Evolutionary conservation across 2,329 filamentous ascomycete genomes (phyloP).

Genomic region (Emergomyces pasteurianus): DNA sequence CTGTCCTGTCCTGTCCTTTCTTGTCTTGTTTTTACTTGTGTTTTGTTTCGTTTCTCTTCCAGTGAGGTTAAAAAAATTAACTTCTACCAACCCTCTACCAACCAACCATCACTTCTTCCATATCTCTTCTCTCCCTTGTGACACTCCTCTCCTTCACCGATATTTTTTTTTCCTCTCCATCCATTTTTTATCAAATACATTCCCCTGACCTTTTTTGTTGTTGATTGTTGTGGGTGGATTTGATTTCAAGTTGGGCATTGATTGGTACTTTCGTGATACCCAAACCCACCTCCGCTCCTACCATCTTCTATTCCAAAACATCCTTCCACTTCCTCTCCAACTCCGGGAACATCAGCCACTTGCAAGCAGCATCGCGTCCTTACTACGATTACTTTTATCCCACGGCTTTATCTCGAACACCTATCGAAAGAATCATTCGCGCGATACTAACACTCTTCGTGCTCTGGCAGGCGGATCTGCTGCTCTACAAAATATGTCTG

Average conservation of each 20-base stretch:
- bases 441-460: not conserved
- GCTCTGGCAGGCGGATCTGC: not conserved
- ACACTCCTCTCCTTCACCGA: not conserved
- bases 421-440: not conserved
- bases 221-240: not conserved
- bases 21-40: not conserved
- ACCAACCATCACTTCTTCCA: not conserved
- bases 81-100: not conserved
- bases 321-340: too few species aligned
- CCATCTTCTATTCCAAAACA: too few species aligned
- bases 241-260: not conserved
- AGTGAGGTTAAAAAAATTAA: too few species aligned
- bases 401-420: not conserved
- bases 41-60: not conserved
- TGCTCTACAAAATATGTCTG: conserved; percentile 19
- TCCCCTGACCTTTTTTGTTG: not conserved
- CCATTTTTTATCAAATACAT: not conserved
- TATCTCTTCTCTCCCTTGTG: not conserved
- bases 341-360: not conserved
- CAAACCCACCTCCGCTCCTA: too few species aligned
- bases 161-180: not conserved
- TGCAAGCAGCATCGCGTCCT: not conserved
- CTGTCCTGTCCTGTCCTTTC: not conserved
- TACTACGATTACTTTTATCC: not conserved
- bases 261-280: not conserved